Percentiles rank a stretch among this genome's conserved stretches.
Evolutionary conservation across 768 basidiomycete genomes (phyloP).

Genomic region (Leccinum fibrillosum): DNA sequence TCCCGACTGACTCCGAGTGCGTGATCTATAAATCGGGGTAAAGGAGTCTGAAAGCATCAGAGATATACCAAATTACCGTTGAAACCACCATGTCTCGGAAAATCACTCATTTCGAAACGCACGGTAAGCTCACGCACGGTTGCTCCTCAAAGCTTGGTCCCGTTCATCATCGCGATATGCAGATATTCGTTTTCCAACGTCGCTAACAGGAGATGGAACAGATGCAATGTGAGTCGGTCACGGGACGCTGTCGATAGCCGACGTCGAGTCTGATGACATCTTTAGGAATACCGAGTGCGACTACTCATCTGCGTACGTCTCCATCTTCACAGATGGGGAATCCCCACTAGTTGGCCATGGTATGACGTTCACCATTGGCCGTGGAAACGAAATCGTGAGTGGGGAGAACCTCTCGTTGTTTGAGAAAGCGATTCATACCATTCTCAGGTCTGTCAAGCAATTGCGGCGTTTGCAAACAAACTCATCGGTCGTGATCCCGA

Average conservation of each 20-base stretch:
- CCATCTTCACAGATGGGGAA: constrained; percentile 64
- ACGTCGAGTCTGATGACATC: neutral
- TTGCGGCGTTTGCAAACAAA: constrained; percentile 75
- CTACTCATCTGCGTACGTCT: constrained; percentile 91
- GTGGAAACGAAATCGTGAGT: constrained; percentile 88
- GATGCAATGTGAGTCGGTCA: constrained; percentile 73
- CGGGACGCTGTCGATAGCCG: neutral
- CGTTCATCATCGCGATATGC: neutral
- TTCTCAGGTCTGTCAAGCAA: constrained; percentile 73
- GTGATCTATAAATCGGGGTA: neutral
- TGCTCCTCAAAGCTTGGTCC: neutral
- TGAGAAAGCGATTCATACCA: neutral
- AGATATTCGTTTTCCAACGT: constrained; percentile 94
- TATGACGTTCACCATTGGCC: constrained; percentile 93
- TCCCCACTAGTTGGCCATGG: constrained; percentile 78
- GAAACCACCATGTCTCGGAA: constrained; percentile 29
- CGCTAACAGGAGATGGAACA: constrained; percentile 85
- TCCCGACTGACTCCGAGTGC: constrained; percentile 5
- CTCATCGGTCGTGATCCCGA: constrained; percentile 81
- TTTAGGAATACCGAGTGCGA: constrained; percentile 91
- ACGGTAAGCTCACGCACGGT: constrained; percentile 39
- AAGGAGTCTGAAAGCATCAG: neutral
- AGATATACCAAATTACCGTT: neutral
- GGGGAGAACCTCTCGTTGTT: neutral
- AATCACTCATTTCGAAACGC: constrained; percentile 56